Evolutionary conservation across 495 filamentous ascomycete genomes (phyloP), one percentile per base, ranked within the genome.

Genomic region (Hypomontagnella monticulosa): DNA sequence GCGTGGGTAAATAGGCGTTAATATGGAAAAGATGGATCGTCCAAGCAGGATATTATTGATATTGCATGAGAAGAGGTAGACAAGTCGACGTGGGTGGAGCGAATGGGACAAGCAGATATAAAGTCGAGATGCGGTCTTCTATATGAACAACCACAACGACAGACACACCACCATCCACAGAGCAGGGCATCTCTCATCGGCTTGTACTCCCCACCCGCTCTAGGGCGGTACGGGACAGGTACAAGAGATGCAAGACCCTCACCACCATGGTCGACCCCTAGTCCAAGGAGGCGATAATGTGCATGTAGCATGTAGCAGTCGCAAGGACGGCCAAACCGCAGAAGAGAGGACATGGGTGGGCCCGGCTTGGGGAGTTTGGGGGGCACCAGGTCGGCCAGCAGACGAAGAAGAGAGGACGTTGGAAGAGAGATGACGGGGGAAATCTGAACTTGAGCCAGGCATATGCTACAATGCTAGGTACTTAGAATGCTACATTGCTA

Each of bases 1-100:
- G 75, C 69, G 71, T 77, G 79, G 78, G 67, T 79, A 79, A 80
- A 82, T 79, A 56, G 73, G 59, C 50, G 59, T 78, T 74, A 77
- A 78, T 77, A 76, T 79, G 75, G 73, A 75, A 74, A 79, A 71
- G 71, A 64, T 74, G 64, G 64, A 68, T 70, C 64, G 66, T 60
- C 67, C 66, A 70, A 62, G 62, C 62, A 66, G 73, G 69, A 73
- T 61, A 56, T 67, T 67, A 70, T 66, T 70, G 53, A 64, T 59
- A 74, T 51, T 67, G 71, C 66, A 73, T 72, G 71, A 64, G 71
- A 70, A 75, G 67, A 73, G 23, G 62, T 57, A 62, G 49, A 56
- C 54, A 57, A 63, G 43, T 61, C 42, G 16, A 59, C 36, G 55
- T 49, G 68, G 66, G 61, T 71, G 66, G 68, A 71, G 64, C 62